Conservation (phyloP, 768 basidiomycete species). For the Kwoniella shandongensis region DNA sequence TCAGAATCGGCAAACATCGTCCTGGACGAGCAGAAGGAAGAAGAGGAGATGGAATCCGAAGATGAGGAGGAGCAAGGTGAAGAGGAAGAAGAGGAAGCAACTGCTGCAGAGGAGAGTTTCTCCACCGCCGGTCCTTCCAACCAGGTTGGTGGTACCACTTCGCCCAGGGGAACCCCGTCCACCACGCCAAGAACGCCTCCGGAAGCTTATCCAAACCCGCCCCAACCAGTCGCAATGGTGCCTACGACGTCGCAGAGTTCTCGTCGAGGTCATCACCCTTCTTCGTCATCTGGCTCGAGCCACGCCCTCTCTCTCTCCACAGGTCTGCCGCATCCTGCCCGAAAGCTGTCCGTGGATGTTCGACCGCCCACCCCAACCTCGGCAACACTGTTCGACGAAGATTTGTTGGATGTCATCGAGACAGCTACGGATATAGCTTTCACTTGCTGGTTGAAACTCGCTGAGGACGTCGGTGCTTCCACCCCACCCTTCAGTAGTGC, state of each 20-base stretch:
- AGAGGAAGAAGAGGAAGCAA: conserved; percentile 31
- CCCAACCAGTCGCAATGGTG: conserved; percentile 25
- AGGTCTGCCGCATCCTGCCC: conserved; percentile 18
- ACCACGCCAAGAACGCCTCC: conserved; percentile 28
- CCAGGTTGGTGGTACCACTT: conserved; percentile 1
- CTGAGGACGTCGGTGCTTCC: conserved; percentile 60
- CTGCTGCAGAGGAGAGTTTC: conserved; percentile 10
- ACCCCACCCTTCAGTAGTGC: conserved; percentile 19
- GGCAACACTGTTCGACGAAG: conserved; percentile 70
- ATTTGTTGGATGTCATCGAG: conserved; percentile 75
- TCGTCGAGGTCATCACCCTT: conserved; percentile 29
- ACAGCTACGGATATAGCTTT: conserved; percentile 76
- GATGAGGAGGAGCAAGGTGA: conserved; percentile 23
- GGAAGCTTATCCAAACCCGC: conserved; percentile 9
- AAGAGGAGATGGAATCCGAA: conserved; percentile 17
- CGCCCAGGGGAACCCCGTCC: conserved; percentile 19
- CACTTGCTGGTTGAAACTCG: conserved; percentile 76
- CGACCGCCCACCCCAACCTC: conserved; percentile 57
- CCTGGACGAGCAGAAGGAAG: conserved; percentile 30
- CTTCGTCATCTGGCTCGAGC: conserved; percentile 55
- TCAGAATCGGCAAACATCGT: conserved; percentile 29
- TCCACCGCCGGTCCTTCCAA: conserved; percentile 1
- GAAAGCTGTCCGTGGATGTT: conserved; percentile 51
- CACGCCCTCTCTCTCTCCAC: conserved; percentile 46
- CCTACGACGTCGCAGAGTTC: conserved; percentile 54